Evolutionary conservation across 2,329 filamentous ascomycete genomes (phyloP), one percentile per base, ranked within the genome.

Genomic region (Arachnopeziza araneosa): DNA sequence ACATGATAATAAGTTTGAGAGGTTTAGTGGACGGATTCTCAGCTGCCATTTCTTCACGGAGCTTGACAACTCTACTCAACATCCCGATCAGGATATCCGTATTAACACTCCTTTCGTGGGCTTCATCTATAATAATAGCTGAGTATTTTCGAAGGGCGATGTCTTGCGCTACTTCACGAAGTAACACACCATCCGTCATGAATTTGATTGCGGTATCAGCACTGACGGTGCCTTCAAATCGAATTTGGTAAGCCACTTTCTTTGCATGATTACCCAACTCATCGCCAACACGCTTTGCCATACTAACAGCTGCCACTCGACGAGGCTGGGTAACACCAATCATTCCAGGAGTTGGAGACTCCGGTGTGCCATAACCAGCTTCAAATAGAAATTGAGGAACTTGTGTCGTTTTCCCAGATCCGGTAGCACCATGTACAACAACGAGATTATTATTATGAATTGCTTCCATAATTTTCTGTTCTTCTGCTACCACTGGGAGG

Each of bases 71-170:
- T 70, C 93, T 86, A 70, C 93, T 97, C 19, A 98, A 84, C 86
- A 99, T 96, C 55, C 95, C 95, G 66, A 99, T 93, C n/a, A 99
- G 77, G 50, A 99, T 96, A 73, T 99, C 96, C 0, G 96, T 99
- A 71, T 99, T 98, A 69, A 97, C 90, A 69, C 92, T 98, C 68
- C 96, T 85, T 74, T 99, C 95, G 77, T 99, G 95, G 1, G 95
- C 95, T 75, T 99, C 95, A 69, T 99, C 95, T 62, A 99, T 93
- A 54, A 99, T 84, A 56, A 99, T 90, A 17, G 89, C 90, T 0
- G 93, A 97, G 74, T 99, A 99, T 68, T 96, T 96, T 55, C 83
- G 85, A 52, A 99, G 77, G 0, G 91, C 82, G 70, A 98, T 91
- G 71, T 99, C 95, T 65, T 95, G 87, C 0, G 90, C 87, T 57